Conservation (phyloP, 2,329 filamentous ascomycete species). For the Colletotrichum siamense region DNA sequence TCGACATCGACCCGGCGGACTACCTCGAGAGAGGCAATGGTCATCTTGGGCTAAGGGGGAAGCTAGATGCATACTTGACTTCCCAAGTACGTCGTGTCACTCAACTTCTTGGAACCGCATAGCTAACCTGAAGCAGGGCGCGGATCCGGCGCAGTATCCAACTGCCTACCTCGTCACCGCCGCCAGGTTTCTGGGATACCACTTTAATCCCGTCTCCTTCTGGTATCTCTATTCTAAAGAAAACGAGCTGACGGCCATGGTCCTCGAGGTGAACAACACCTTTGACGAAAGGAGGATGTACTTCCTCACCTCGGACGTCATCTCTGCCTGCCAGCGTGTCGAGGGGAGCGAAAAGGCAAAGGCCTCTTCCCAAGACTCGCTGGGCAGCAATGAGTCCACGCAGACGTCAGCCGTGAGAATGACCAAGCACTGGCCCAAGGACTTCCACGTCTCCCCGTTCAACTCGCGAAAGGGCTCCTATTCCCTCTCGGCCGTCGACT, state of each 20-base stretch:
- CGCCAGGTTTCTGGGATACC: slow-evolving; percentile 71
- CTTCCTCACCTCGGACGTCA: slow-evolving; percentile 52
- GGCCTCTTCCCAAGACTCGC: not conserved
- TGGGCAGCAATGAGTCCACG: slow-evolving; percentile 15
- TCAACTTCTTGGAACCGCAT: not conserved
- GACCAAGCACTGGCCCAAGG: slow-evolving; percentile 66
- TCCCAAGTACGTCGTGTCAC: slow-evolving; percentile 51
- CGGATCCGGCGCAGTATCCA: slow-evolving; percentile 65
- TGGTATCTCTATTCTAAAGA: slow-evolving; percentile 76
- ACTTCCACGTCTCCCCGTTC: slow-evolving; percentile 80
- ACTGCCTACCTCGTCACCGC: slow-evolving; percentile 76
- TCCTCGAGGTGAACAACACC: slow-evolving; percentile 79
- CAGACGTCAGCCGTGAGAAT: slow-evolving; percentile 37
- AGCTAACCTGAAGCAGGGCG: slow-evolving; percentile 46
- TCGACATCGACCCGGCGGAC: slow-evolving; percentile 63
- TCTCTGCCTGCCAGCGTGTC: slow-evolving; percentile 22
- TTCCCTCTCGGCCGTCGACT: slow-evolving; percentile 54
- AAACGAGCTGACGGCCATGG: slow-evolving; percentile 64
- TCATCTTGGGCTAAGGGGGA: slow-evolving; percentile 63
- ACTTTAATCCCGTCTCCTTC: slow-evolving; percentile 79
- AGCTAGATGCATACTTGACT: slow-evolving; percentile 64
- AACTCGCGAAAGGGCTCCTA: slow-evolving; percentile 66
- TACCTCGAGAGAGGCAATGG: slow-evolving; percentile 63
- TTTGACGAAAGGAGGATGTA: slow-evolving; percentile 76
- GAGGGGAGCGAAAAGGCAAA: not conserved